These are phyloP conservation scores for Ophiocordyceps sinensis DNA, from an alignment of 2,329 filamentous ascomycete species.

Conservation along the genomic window DNA sequence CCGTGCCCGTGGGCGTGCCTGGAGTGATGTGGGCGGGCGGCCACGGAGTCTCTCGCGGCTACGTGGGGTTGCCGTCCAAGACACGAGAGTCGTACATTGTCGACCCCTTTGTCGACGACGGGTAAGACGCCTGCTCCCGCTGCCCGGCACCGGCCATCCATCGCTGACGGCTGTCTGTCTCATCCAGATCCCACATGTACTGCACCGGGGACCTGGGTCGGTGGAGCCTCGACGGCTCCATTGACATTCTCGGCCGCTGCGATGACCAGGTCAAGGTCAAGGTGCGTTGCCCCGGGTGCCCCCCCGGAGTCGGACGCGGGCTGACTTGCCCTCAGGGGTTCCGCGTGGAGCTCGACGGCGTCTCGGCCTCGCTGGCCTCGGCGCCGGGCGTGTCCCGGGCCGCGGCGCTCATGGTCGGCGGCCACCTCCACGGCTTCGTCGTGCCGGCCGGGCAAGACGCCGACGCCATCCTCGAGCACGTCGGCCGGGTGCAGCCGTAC, in stretches of 20 bases:
- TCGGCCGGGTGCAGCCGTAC: conserved; percentile 32
- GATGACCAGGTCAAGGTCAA: conserved; percentile 51
- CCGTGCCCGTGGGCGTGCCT: conserved; percentile 29
- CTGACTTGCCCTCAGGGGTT: conserved; percentile 27
- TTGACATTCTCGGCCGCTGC: conserved; percentile 40
- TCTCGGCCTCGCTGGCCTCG: conserved; percentile 33
- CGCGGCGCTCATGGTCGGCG: conserved; percentile 30
- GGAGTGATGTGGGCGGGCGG: conserved; percentile 45
- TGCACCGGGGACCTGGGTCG: conserved; percentile 44
- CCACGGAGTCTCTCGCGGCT: conserved; percentile 38
- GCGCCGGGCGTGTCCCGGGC: conserved; percentile 31
- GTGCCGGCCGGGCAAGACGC: conserved; percentile 19
- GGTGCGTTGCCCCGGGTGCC: conserved; percentile 12
- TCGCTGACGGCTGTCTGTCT: not conserved
- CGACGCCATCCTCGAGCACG: conserved; percentile 22
- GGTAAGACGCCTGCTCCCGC: conserved; percentile 20
- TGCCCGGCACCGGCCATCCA: not conserved
- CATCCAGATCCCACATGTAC: conserved; percentile 34
- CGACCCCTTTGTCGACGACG: conserved; percentile 36
- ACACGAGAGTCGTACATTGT: conserved; percentile 33
- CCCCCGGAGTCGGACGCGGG: not conserved
- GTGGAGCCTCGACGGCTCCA: conserved; percentile 36
- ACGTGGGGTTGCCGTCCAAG: conserved; percentile 36
- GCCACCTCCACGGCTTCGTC: conserved; percentile 35
- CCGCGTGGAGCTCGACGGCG: conserved; percentile 44